Evolutionary conservation across 495 filamentous ascomycete genomes (phyloP).

Genomic region (Penicillium psychrofluorescens): DNA sequence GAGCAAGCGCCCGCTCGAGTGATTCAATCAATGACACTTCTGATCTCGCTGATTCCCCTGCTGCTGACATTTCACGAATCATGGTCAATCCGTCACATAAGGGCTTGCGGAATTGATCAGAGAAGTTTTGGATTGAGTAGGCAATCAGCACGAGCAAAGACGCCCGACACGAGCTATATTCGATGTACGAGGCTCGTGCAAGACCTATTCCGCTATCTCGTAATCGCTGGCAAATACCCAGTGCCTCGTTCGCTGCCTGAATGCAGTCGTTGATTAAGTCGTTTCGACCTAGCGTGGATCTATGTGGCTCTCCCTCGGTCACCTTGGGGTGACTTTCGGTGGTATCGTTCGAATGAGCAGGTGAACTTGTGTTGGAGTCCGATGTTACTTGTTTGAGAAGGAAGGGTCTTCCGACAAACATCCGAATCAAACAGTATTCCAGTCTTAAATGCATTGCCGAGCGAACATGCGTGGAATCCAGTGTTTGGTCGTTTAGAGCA

Average conservation of each 20-base stretch:
- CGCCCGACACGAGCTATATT: slow-evolving; percentile 31
- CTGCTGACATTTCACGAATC: slow-evolving; percentile 28
- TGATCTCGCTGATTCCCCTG: slow-evolving; percentile 24
- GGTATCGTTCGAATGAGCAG: slow-evolving; percentile 1
- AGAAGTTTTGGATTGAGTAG: slow-evolving; percentile 18
- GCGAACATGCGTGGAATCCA: slow-evolving; percentile 6
- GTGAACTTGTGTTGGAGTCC: background rate
- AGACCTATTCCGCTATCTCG: slow-evolving; percentile 20
- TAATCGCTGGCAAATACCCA: slow-evolving; percentile 19
- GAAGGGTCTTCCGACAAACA: slow-evolving; percentile 29
- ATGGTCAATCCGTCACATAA: slow-evolving; percentile 21
- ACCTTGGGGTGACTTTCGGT: background rate
- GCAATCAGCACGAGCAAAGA: slow-evolving; percentile 28
- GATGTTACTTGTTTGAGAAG: slow-evolving; percentile 11
- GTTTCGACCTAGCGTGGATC: slow-evolving; percentile 1
- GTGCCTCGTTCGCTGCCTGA: slow-evolving; percentile 15
- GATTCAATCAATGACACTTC: slow-evolving; percentile 28
- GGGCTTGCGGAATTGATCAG: slow-evolving; percentile 10
- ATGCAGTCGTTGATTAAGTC: slow-evolving; percentile 20
- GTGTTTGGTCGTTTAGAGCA: background rate
- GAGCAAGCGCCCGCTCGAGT: slow-evolving; percentile 21
- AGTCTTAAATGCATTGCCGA: slow-evolving; percentile 20
- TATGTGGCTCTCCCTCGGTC: background rate
- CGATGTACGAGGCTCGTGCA: slow-evolving; percentile 28
- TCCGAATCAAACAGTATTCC: slow-evolving; percentile 22